These are phyloP conservation scores for Penicillium occitanis DNA, from an alignment of 2,329 filamentous ascomycete species.

Conservation along the genomic window DNA sequence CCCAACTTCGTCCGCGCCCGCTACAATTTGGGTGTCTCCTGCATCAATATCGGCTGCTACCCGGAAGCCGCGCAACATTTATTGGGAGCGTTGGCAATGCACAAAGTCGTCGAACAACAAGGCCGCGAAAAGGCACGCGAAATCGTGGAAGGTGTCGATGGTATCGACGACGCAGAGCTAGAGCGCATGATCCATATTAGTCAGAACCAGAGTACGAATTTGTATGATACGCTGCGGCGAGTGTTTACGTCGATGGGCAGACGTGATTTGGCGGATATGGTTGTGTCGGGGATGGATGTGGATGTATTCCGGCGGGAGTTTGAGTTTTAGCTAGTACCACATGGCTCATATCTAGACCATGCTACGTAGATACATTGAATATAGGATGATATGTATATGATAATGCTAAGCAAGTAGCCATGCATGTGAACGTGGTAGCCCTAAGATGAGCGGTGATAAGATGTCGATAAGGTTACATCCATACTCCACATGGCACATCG, in stretches of 20 bases:
- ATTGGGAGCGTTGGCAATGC: conserved; percentile 88
- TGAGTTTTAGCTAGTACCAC: conserved; percentile 63
- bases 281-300: conserved; percentile 86
- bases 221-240: conserved; percentile 89
- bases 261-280: conserved; percentile 81
- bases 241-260: conserved; percentile 97
- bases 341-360: not conserved
- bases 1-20: conserved; percentile 96
- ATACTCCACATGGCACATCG: not conserved
- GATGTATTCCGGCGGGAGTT: conserved; percentile 86
- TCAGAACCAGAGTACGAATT: conserved; percentile 94
- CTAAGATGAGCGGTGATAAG: conserved; percentile 2
- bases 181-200: conserved; percentile 74
- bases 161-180: conserved; percentile 68
- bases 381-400: not conserved
- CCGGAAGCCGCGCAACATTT: conserved; percentile 91
- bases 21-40: conserved; percentile 94
- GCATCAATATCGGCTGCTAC: conserved; percentile 96
- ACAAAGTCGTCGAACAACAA: conserved; percentile 85
- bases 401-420: not conserved
- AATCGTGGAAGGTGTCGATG: conserved; percentile 64
- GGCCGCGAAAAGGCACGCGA: conserved; percentile 81
- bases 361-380: not conserved
- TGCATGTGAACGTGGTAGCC: not conserved
- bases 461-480: conserved; percentile 5